A percentile compares a stretch with the other conserved stretches of the same genome.
These are phyloP conservation scores for Tolypocladium endophyticum DNA, from an alignment of 2,329 filamentous ascomycete genomes.

Conservation along the genomic window DNA sequence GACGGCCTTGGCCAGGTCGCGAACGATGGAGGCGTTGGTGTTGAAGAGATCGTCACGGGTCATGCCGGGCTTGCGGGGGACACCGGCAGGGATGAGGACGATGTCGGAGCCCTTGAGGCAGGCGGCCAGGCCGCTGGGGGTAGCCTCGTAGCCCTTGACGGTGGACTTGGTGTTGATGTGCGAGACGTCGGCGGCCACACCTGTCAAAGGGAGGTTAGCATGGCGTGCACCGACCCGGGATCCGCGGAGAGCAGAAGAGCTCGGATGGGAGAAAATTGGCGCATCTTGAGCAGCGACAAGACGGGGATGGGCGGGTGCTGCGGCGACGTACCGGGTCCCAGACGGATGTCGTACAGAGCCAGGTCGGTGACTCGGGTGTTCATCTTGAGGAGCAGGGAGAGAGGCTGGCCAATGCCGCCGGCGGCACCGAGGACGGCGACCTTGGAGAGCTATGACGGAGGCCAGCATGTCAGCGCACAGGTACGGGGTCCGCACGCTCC, in stretches of 20 bases:
- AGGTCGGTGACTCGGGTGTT: conserved; percentile 92
- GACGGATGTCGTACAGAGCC: conserved; percentile 94
- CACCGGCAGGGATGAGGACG: conserved; percentile 94
- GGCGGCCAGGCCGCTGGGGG: conserved; percentile 61
- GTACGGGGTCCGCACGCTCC: neutral
- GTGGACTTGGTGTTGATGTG: conserved; percentile 99
- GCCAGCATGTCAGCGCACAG: conserved; percentile 7
- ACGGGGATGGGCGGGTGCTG: neutral
- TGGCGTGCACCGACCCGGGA: neutral
- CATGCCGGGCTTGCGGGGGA: conserved; percentile 99
- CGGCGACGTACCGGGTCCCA: conserved; percentile 66
- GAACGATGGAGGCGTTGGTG: conserved; percentile 99
- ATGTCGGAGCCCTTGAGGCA: conserved; percentile 84
- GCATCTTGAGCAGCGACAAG: neutral
- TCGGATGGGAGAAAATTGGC: conserved; percentile 5
- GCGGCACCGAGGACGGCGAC: conserved; percentile 93
- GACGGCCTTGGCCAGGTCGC: conserved; percentile 90
- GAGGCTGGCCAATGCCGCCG: conserved; percentile 95
- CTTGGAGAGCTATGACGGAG: conserved; percentile 68
- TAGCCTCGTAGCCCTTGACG: conserved; percentile 82
- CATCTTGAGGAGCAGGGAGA: conserved; percentile 96
- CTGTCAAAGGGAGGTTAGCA: conserved; percentile 31
- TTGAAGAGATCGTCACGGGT: conserved; percentile 99
- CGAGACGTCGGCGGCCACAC: conserved; percentile 94
- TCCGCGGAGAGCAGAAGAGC: neutral